Evolutionary conservation across 768 basidiomycete genomes (phyloP).

Genomic region (Multifurca ochricompacta): DNA sequence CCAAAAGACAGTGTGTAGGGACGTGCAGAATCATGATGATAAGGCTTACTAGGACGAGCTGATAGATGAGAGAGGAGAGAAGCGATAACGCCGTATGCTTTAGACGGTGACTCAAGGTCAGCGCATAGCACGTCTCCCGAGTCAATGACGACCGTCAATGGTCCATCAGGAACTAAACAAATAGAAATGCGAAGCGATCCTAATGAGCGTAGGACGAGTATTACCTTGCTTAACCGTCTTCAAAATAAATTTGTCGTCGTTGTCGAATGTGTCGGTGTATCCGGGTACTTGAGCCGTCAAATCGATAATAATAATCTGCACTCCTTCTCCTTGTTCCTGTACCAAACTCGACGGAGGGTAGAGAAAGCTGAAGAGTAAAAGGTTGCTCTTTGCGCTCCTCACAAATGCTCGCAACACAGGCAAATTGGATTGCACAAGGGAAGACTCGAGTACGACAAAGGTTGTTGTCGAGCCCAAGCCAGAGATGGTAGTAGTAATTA

Average conservation of each 20-base stretch:
- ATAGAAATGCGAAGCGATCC: background rate
- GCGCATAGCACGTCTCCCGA: slow-evolving; percentile 58
- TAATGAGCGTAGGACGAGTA: slow-evolving; percentile 7
- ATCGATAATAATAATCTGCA: slow-evolving; percentile 43
- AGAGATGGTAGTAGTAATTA: slow-evolving; percentile 26
- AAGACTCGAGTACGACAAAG: slow-evolving; percentile 52
- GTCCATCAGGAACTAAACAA: slow-evolving; percentile 33
- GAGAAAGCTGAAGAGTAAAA: slow-evolving; percentile 51
- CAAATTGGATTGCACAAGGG: slow-evolving; percentile 47
- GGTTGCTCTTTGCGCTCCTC: slow-evolving; percentile 20
- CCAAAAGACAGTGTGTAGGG: background rate
- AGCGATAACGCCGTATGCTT: slow-evolving; percentile 45
- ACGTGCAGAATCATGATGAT: background rate
- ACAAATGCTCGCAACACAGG: slow-evolving; percentile 41
- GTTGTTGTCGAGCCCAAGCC: slow-evolving; percentile 28
- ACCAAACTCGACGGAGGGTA: slow-evolving; percentile 44
- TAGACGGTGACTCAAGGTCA: slow-evolving; percentile 48
- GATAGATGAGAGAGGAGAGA: slow-evolving; percentile 39
- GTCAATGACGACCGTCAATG: slow-evolving; percentile 63
- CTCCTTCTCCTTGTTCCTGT: slow-evolving; percentile 22
- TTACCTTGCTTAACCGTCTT: slow-evolving; percentile 33
- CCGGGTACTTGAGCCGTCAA: slow-evolving; percentile 45
- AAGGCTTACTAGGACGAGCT: slow-evolving; percentile 41
- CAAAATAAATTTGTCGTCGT: slow-evolving; percentile 34
- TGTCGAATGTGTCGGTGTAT: slow-evolving; percentile 35